These are phyloP conservation scores for Xeromyces bisporus DNA, from an alignment of 495 filamentous ascomycete genomes.

Conservation along the genomic window DNA sequence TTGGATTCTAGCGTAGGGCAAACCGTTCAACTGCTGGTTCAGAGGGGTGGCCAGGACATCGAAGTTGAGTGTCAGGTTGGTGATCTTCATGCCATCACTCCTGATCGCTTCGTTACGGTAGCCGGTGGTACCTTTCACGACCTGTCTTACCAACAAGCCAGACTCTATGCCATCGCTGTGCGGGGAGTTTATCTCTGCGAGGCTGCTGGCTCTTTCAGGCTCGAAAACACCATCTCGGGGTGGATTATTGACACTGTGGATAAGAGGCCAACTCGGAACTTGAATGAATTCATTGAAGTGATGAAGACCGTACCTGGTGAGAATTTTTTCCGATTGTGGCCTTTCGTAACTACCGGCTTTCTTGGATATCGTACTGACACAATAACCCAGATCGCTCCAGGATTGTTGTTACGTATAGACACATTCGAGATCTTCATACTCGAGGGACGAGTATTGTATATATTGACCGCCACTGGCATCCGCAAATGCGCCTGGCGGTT, in stretches of 20 bases:
- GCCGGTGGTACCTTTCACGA: constrained; percentile 88
- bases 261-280: constrained; percentile 70
- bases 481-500: constrained; percentile 82
- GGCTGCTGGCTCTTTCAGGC: constrained; percentile 83
- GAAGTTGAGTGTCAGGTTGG: constrained; percentile 76
- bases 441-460: constrained; percentile 82
- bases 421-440: constrained; percentile 87
- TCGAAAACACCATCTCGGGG: constrained; percentile 76
- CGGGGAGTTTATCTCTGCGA: constrained; percentile 93
- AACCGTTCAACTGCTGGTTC: constrained; percentile 57
- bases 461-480: constrained; percentile 87
- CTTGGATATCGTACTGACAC: background rate
- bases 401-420: constrained; percentile 87
- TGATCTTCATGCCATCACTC: constrained; percentile 86
- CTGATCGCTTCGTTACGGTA: constrained; percentile 86
- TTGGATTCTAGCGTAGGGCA: constrained; percentile 73
- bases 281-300: constrained; percentile 80
- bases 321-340: background rate
- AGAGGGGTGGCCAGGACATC: constrained; percentile 75
- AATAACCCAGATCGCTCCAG: constrained; percentile 48
- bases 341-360: constrained; percentile 2
- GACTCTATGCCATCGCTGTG: constrained; percentile 79
- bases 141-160: constrained; percentile 89
- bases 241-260: constrained; percentile 92
- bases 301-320: constrained; percentile 64